Base-by-base conservation (phyloP, 805 yeast genomes). In the Sugiyamaella americana region DNA sequence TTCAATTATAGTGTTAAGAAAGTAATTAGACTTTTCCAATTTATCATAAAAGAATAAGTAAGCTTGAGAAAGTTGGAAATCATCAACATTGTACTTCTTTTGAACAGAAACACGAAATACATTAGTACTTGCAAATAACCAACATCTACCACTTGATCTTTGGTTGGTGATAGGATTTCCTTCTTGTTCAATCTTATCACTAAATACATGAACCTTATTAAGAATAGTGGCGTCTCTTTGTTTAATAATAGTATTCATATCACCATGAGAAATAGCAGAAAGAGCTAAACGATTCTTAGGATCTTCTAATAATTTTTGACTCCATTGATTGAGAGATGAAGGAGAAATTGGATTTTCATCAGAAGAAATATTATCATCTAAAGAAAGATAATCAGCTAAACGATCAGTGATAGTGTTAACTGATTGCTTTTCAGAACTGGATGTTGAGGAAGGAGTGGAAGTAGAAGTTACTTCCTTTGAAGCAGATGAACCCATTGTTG, bases 121-220 rank as follows among this genome's bases (percentile, higher is more conserved):
- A 58, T 87, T 87, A 46, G 87, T 78, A 1, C 91, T 76, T 8
- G 95, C 95, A 65, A 87, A 87, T 51, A 87, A 73, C 95, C 95
- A 87, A 66, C 96, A 87, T 58, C 95, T 70, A 34, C 95, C 96
- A 21, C 87, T 78, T 8, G 79, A 65, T 54, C 76, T 75, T 69
- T 87, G 96, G 66, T 82, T 82, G 47, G 84, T 80, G n/a, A 83
- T 73, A 23, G 89, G 88, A 1, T 76, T 58, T 3, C 82, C 84
- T 55, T 77, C 80, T 3, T 68, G 64, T 37, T 69, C 68, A 29
- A 76, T 70, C 50, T 63, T 65, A 49, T 65, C 59, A 58, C 69
- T 70, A 69, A 74, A 77, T 5, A 69, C 65, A 29, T 53, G 57
- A n/a, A 54, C 50, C 22, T 41, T 17, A 35, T 55, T 57, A n/a